phyloP scores from a whole-genome alignment of 1,284 basidiomycete species.

The Jaminaea rosea region DNA sequence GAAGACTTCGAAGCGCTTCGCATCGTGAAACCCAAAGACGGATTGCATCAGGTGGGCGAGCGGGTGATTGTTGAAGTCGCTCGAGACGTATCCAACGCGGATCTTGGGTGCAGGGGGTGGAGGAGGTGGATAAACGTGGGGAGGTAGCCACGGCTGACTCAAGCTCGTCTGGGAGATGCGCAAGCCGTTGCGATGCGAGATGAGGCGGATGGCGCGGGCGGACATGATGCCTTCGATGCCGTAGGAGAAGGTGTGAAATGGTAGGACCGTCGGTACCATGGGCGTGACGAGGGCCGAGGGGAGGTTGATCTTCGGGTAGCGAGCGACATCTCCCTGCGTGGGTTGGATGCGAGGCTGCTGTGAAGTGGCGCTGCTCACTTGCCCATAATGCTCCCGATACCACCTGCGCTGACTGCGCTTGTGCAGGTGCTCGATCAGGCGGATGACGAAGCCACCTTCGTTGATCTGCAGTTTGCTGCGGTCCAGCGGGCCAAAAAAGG shows the following conservation, averaged over 20 bases:
- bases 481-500: slow-evolving; percentile 48
- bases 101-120: slow-evolving; percentile 52
- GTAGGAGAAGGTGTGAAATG: slow-evolving; percentile 59
- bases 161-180: slow-evolving; percentile 54
- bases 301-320: slow-evolving; percentile 46
- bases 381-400: slow-evolving; percentile 49
- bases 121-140: slow-evolving; percentile 54
- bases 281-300: slow-evolving; percentile 50
- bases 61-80: slow-evolving; percentile 60
- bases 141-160: slow-evolving; percentile 53
- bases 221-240: slow-evolving; percentile 48
- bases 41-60: slow-evolving; percentile 60
- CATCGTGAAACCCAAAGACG: slow-evolving; percentile 56
- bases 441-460: slow-evolving; percentile 55
- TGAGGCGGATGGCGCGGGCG: slow-evolving; percentile 54
- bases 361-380: background rate
- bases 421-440: slow-evolving; percentile 54
- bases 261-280: slow-evolving; percentile 54
- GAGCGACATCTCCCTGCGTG: background rate
- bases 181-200: slow-evolving; percentile 57
- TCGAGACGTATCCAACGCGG: slow-evolving; percentile 58
- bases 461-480: slow-evolving; percentile 45
- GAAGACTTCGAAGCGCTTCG: slow-evolving; percentile 52
- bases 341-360: background rate
- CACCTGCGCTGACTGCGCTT: slow-evolving; percentile 53